A percentile compares a stretch with the other conserved stretches of the same genome.
Evolutionary conservation across 176 grass and related monocot genomes (phyloP).

Genomic region (Eragrostis nindensis): DNA sequence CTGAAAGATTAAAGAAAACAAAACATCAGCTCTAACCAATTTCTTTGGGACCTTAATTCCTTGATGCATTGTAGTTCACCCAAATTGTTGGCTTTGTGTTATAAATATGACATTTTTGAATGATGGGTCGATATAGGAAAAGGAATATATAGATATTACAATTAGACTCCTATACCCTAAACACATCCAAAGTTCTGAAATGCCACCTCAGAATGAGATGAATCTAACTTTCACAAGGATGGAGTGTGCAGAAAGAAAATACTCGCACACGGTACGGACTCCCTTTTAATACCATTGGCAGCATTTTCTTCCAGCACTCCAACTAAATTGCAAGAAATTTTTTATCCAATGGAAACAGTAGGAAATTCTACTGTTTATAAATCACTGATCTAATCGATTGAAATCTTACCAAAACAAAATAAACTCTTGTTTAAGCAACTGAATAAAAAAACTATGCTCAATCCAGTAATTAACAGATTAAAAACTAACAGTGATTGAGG

Average conservation of each 20-base stretch:
- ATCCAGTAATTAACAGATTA: not conserved
- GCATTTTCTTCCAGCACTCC: not conserved
- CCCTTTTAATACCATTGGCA: not conserved
- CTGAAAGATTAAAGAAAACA: conserved; percentile 45
- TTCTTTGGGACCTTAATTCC: not conserved
- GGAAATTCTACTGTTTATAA: not conserved
- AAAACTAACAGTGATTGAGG: not conserved
- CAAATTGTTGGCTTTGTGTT: no score
- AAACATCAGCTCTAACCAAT: not conserved
- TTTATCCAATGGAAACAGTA: not conserved
- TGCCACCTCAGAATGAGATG: not conserved
- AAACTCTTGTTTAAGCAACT: not conserved
- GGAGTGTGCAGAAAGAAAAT: not conserved
- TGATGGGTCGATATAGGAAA: no score
- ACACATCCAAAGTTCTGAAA: no score
- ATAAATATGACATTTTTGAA: no score
- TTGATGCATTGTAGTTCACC: not conserved
- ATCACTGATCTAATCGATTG: not conserved
- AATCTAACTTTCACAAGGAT: not conserved
- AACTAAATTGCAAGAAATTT: not conserved
- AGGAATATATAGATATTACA: no score
- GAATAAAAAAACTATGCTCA: not conserved
- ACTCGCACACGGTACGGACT: not conserved
- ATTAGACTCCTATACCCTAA: no score
- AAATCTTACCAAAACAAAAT: not conserved